phyloP scores from a whole-genome alignment of 2,329 filamentous ascomycete genomes.

The Pseudogymnoascus sp. region DNA sequence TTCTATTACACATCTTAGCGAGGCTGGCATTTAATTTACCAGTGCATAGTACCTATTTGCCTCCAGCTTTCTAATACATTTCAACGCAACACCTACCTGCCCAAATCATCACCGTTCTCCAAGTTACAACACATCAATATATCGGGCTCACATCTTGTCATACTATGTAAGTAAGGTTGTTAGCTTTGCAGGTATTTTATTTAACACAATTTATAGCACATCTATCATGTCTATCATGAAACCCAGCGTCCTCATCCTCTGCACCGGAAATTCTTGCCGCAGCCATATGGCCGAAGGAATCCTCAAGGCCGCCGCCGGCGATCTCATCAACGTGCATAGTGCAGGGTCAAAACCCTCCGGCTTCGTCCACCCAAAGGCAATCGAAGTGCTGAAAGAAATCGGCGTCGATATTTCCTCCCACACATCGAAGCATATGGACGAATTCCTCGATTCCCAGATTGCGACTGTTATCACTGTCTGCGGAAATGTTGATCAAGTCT shows the following conservation, averaged over 20 bases:
- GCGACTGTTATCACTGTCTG: conserved; percentile 11
- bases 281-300: conserved; percentile 12
- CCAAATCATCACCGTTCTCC: neutral
- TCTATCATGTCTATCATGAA: conserved; percentile 6
- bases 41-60: neutral
- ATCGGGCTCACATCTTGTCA: neutral
- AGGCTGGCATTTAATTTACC: no score
- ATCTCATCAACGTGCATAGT: conserved; percentile 11
- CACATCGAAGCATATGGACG: conserved; percentile 12
- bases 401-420: conserved; percentile 11
- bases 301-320: conserved; percentile 4
- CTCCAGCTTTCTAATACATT: neutral
- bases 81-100: neutral
- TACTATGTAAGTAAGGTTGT: neutral
- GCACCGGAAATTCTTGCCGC: conserved; percentile 13
- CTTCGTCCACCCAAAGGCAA: conserved; percentile 11
- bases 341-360: conserved; percentile 10
- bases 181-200: neutral
- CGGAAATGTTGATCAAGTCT: conserved; percentile 11
- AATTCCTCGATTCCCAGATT: conserved; percentile 7
- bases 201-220: neutral
- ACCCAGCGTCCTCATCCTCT: conserved; percentile 10
- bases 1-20: no score
- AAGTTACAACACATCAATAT: neutral
- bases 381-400: conserved; percentile 10